Percentiles rank a stretch among this genome's conserved stretches.
Evolutionary conservation across 179 eudicot genomes (phyloP).

Genomic region (Spinacia oleracea): DNA sequence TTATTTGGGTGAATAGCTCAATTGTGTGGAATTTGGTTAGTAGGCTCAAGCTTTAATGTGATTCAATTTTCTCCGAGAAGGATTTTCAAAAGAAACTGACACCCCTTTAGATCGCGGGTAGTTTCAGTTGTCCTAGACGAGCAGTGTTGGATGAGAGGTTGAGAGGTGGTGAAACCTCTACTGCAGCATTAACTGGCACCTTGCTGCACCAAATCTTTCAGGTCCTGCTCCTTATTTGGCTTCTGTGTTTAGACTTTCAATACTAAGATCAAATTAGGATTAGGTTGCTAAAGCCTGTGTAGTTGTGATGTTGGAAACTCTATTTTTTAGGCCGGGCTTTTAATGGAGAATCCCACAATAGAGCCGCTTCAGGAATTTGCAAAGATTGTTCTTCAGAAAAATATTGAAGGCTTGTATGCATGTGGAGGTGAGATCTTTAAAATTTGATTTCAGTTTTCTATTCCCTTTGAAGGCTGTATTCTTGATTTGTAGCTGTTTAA

Average conservation of each 20-base stretch:
- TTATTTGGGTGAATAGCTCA: conserved; percentile 4
- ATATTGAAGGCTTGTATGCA: conserved; percentile 81
- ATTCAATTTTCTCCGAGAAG: background rate
- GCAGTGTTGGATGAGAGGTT: conserved; percentile 93
- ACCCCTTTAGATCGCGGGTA: conserved; percentile 70
- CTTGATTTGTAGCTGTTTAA: background rate
- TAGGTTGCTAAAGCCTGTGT: conserved; percentile 9
- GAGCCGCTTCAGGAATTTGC: conserved; percentile 74
- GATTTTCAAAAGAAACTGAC: conserved; percentile 16
- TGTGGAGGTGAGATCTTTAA: conserved; percentile 74
- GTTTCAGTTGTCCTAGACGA: conserved; percentile 90
- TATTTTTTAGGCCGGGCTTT: conserved; percentile 73
- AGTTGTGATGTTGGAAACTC: conserved; percentile 15
- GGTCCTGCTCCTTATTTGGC: conserved; percentile 36
- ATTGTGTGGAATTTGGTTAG: background rate
- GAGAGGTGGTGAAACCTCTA: conserved; percentile 63
- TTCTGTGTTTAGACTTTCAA: background rate
- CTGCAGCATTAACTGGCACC: conserved; percentile 88
- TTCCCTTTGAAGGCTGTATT: background rate
- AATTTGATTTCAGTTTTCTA: background rate
- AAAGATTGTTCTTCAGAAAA: conserved; percentile 62
- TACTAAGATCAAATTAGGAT: background rate
- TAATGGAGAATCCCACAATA: conserved; percentile 63
- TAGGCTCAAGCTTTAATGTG: conserved; percentile 1
- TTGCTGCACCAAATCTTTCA: conserved; percentile 92